These are phyloP conservation scores for Ambrosia artemisiifolia DNA, from an alignment of 129 eudicot species.

Conservation along the genomic window DNA sequence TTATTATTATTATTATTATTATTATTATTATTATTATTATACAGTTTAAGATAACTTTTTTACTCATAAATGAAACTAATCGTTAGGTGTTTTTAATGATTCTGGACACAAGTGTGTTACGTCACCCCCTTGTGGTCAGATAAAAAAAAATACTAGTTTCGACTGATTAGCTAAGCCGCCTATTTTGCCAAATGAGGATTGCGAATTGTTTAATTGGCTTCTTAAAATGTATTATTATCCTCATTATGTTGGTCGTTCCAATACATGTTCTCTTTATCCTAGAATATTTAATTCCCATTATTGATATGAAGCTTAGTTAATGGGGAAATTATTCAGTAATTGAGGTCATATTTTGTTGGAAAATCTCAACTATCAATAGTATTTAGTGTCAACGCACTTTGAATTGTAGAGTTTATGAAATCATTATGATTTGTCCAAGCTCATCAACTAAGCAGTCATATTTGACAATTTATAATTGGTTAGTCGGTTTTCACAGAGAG, in stretches of 20 bases:
- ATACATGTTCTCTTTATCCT: background rate
- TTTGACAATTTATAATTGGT: background rate
- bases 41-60: too few species aligned
- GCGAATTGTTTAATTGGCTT: constrained; percentile 1
- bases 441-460: background rate
- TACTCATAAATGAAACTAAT: too few species aligned
- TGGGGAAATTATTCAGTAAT: constrained; percentile 4
- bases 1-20: too few species aligned
- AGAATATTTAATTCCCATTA: background rate
- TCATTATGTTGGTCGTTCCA: background rate
- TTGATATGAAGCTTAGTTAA: constrained; percentile 2
- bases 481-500: background rate
- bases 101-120: background rate
- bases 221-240: background rate
- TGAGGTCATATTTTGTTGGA: constrained; percentile 4
- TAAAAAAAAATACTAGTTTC: too few species aligned
- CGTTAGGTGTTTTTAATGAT: background rate
- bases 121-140: background rate
- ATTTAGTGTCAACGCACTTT: too few species aligned
- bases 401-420: background rate
- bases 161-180: too few species aligned
- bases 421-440: background rate
- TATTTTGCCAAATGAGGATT: background rate
- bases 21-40: too few species aligned
- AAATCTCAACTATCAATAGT: background rate